Evolutionary conservation across 2,329 filamentous ascomycete genomes (phyloP).

Genomic region (Colletotrichum gloeosporioides): DNA sequence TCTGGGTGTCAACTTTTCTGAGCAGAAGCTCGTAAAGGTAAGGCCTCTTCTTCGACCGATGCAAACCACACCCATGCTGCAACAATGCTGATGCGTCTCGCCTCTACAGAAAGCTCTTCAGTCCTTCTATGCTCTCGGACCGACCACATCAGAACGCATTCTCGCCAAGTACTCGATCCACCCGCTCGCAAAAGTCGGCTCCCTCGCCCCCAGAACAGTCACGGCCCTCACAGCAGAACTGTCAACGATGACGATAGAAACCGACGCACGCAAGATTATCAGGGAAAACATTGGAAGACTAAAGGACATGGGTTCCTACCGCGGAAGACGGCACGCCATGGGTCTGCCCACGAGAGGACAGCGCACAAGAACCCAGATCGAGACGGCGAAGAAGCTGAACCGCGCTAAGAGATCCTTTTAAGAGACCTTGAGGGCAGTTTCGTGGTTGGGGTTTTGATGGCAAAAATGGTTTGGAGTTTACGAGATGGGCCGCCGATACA

Average conservation of each 20-base stretch:
- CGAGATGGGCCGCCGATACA: not conserved
- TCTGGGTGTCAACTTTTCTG: conserved; percentile 84
- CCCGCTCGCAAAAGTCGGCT: conserved; percentile 78
- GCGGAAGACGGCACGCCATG: conserved; percentile 92
- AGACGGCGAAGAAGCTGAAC: conserved; percentile 68
- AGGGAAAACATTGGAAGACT: conserved; percentile 85
- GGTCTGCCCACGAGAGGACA: conserved; percentile 90
- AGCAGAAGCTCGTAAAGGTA: conserved; percentile 84
- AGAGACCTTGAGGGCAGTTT: not conserved
- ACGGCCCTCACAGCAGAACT: conserved; percentile 85
- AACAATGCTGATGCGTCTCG: conserved; percentile 6
- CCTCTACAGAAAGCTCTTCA: conserved; percentile 70
- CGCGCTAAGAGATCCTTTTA: conserved; percentile 53
- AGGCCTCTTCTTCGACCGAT: conserved; percentile 23
- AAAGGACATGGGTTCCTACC: conserved; percentile 89
- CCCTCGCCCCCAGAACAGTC: conserved; percentile 76
- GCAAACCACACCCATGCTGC: not conserved
- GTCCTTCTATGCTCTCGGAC: conserved; percentile 86
- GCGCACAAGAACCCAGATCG: conserved; percentile 77
- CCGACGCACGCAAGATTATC: conserved; percentile 78
- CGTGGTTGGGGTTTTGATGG: not conserved
- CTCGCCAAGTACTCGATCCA: conserved; percentile 92
- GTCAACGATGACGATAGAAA: conserved; percentile 92
- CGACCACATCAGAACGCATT: conserved; percentile 71
- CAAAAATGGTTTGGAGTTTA: not conserved